A percentile compares a stretch with the other conserved stretches of the same genome.
Evolutionary conservation across 2,329 filamentous ascomycete genomes (phyloP).

Genomic region (Cladosporium oxysporum): DNA sequence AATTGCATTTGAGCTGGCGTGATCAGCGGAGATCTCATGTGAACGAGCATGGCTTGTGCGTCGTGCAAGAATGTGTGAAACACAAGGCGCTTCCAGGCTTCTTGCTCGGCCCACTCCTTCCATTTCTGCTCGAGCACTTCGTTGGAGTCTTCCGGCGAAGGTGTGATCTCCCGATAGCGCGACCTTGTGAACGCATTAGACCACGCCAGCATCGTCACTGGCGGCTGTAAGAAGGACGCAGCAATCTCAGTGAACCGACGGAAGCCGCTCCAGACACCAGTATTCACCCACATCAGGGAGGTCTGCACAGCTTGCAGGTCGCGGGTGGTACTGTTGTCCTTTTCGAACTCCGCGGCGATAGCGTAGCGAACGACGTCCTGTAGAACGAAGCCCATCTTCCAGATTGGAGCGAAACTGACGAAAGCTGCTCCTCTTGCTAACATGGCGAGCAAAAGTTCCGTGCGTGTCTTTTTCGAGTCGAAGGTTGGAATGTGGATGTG

Average conservation of each 20-base stretch:
- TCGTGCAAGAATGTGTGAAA: constrained; percentile 66
- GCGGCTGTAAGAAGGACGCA: constrained; percentile 55
- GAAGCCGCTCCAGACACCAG: constrained; percentile 60
- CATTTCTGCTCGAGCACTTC: constrained; percentile 62
- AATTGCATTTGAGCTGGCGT: constrained; percentile 68
- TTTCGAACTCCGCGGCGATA: constrained; percentile 44
- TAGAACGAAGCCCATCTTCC: constrained; percentile 58
- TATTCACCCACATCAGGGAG: constrained; percentile 49
- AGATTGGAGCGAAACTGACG: constrained; percentile 57
- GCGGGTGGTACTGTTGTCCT: constrained; percentile 50
- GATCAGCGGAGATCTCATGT: constrained; percentile 63
- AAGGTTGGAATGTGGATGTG: constrained; percentile 64
- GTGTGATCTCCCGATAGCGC: constrained; percentile 42
- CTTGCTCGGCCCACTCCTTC: constrained; percentile 62
- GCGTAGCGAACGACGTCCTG: constrained; percentile 49
- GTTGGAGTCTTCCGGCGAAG: constrained; percentile 56
- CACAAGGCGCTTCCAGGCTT: constrained; percentile 67
- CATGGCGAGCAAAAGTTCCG: constrained; percentile 59
- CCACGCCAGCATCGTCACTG: constrained; percentile 51
- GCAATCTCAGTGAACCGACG: constrained; percentile 59
- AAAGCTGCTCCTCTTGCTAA: constrained; percentile 59
- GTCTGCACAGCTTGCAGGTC: constrained; percentile 53
- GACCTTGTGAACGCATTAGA: constrained; percentile 29
- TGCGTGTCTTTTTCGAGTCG: constrained; percentile 52
- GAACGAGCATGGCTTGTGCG: constrained; percentile 64